phyloP scores from a whole-genome alignment of 2,329 filamentous ascomycete genomes.

The Cercospora canescens region DNA sequence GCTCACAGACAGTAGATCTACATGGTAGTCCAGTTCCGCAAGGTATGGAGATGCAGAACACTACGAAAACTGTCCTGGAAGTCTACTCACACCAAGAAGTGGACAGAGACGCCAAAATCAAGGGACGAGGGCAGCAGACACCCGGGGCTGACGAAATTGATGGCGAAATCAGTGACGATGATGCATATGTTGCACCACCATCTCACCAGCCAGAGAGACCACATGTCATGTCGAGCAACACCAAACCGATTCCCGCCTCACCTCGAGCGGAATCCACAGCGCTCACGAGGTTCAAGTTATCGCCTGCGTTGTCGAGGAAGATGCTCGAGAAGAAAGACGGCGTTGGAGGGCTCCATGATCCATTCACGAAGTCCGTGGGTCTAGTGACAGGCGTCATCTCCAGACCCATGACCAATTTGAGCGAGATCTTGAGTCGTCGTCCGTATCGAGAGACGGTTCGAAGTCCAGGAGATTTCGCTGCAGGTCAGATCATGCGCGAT shows the following conservation, averaged over 20 bases:
- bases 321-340: constrained; percentile 18
- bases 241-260: constrained; percentile 43
- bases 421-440: not conserved
- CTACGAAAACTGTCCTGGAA: constrained; percentile 28
- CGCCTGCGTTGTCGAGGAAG: constrained; percentile 3
- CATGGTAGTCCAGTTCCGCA: constrained; percentile 34
- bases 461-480: not conserved
- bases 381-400: not conserved
- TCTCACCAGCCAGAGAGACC: constrained; percentile 13
- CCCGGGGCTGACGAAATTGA: not conserved
- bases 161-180: not conserved
- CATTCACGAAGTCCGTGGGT: not conserved
- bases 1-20: constrained; percentile 31
- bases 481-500: not conserved
- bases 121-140: not conserved
- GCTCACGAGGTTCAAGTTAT: constrained; percentile 31
- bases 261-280: constrained; percentile 43
- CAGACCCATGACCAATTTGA: not conserved
- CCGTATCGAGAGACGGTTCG: not conserved
- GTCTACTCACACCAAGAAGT: constrained; percentile 26
- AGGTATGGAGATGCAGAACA: constrained; percentile 23
- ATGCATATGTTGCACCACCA: constrained; percentile 9
- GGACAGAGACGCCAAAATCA: not conserved
- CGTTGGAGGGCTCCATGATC: not conserved
- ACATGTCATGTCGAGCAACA: constrained; percentile 41